Evolutionary conservation across 169 alveolate genomes (phyloP).

Genomic region (Plasmodium fragile): DNA sequence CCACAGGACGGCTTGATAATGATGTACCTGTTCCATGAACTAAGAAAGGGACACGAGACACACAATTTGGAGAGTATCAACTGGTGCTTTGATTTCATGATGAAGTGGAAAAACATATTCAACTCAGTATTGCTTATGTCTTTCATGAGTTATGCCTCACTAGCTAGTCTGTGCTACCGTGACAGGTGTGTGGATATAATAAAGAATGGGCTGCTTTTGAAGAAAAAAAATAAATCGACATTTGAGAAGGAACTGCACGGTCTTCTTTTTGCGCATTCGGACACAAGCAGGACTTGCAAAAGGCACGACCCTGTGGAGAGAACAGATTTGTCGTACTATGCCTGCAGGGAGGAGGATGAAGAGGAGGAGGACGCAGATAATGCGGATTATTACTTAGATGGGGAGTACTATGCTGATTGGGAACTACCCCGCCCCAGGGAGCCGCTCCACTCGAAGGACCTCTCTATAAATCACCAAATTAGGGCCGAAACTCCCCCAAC

Average conservation of each 20-base stretch:
- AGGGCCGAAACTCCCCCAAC: neutral
- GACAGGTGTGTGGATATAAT: neutral
- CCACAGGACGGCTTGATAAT: slow-evolving; percentile 10
- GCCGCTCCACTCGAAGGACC: neutral
- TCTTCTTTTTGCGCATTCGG: neutral
- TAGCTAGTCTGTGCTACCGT: neutral
- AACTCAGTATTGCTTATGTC: neutral
- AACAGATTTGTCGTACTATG: neutral
- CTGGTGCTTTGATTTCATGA: slow-evolving; percentile 33
- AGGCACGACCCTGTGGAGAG: neutral
- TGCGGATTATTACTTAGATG: neutral
- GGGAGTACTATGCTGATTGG: neutral
- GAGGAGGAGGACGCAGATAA: neutral
- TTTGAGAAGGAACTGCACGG: neutral
- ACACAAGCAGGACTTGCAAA: slow-evolving; percentile 1
- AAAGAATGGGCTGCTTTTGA: neutral
- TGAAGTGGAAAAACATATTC: neutral
- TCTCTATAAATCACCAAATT: neutral
- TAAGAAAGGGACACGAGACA: neutral
- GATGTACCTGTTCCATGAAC: neutral
- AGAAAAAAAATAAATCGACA: slow-evolving; percentile 9
- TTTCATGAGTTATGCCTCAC: neutral
- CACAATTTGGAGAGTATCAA: slow-evolving; percentile 11
- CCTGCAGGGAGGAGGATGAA: neutral
- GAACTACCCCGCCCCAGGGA: neutral